phyloP scores from a whole-genome alignment of 495 filamentous ascomycete species.

The Delitschia confertaspora region DNA sequence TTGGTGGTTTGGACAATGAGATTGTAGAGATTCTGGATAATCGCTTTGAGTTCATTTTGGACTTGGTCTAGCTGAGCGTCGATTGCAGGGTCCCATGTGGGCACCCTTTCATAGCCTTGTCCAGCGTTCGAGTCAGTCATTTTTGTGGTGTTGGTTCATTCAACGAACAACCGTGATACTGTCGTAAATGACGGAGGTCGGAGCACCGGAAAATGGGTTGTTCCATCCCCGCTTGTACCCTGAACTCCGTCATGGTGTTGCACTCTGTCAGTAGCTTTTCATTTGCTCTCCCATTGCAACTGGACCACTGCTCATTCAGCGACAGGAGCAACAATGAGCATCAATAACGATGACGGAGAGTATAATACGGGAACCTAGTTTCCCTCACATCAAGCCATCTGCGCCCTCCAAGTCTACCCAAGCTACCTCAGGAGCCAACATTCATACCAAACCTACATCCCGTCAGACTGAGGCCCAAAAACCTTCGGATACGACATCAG shows the following conservation, averaged over 20 bases:
- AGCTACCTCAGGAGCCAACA: not conserved
- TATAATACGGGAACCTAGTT: slow-evolving; percentile 9
- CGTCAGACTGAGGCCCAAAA: slow-evolving; percentile 14
- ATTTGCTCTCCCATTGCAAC: not conserved
- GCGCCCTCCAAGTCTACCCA: slow-evolving; percentile 5
- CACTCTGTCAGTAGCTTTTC: too few relatives aligned
- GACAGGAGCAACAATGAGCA: slow-evolving; percentile 11
- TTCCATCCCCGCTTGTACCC: slow-evolving; percentile 18
- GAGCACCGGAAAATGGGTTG: slow-evolving; percentile 5
- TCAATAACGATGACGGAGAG: slow-evolving; percentile 21
- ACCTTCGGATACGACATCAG: slow-evolving; percentile 39
- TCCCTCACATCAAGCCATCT: slow-evolving; percentile 17
- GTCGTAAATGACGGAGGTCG: too few relatives aligned
- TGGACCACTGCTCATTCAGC: not conserved
- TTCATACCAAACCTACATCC: slow-evolving; percentile 8
- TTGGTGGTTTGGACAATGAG: slow-evolving; percentile 69
- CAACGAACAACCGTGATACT: too few relatives aligned
- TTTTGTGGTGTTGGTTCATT: too few relatives aligned
- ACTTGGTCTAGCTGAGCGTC: too few relatives aligned
- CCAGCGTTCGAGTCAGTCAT: too few relatives aligned
- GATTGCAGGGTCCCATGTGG: not conserved
- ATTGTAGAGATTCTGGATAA: slow-evolving; percentile 83
- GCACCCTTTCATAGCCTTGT: slow-evolving; percentile 1
- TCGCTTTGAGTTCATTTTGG: slow-evolving; percentile 51
- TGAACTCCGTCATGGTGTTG: slow-evolving; percentile 10